A percentile compares a stretch with the other conserved stretches of the same genome.
Conservation (phyloP, 441 rosid genomes). For the Macaranga tanarius region DNA sequence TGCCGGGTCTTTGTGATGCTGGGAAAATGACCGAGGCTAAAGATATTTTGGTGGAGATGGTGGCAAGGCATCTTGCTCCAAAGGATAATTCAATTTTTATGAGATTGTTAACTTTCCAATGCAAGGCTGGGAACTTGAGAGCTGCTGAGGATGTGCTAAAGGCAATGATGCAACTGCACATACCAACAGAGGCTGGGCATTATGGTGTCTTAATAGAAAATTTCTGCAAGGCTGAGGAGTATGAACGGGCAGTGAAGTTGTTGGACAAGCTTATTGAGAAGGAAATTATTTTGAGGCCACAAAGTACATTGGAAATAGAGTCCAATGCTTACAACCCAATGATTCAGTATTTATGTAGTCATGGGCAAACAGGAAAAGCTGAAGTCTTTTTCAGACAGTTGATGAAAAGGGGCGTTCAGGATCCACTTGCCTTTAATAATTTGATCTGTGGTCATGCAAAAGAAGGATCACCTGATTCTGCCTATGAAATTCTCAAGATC, state of each 20-base stretch:
- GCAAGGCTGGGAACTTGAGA: constrained; percentile 62
- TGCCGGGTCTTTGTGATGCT: constrained; percentile 77
- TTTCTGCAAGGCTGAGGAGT: constrained; percentile 66
- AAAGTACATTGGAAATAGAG: constrained; percentile 60
- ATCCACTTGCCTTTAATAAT: constrained; percentile 72
- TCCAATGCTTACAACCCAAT: constrained; percentile 69
- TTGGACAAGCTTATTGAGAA: constrained; percentile 72
- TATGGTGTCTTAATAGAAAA: constrained; percentile 78
- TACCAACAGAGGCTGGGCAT: constrained; percentile 84
- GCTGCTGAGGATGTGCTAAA: constrained; percentile 77
- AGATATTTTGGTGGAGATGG: constrained; percentile 66
- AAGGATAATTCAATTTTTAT: constrained; percentile 70
- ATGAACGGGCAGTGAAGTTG: constrained; percentile 65
- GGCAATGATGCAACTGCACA: constrained; percentile 70
- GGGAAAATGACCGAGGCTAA: constrained; percentile 65
- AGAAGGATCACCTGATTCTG: constrained; percentile 79
- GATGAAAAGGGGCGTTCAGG: constrained; percentile 84
- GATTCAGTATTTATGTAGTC: constrained; percentile 67
- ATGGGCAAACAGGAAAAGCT: constrained; percentile 73
- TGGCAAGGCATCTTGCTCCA: constrained; percentile 56
- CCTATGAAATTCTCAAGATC: constrained; percentile 80
- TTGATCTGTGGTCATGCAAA: constrained; percentile 77
- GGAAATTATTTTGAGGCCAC: constrained; percentile 73
- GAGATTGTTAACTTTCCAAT: constrained; percentile 57
- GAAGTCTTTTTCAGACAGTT: constrained; percentile 83